Evolutionary conservation across 129 eudicot species (phyloP).

Genomic region (Saposhnikovia divaricata): DNA sequence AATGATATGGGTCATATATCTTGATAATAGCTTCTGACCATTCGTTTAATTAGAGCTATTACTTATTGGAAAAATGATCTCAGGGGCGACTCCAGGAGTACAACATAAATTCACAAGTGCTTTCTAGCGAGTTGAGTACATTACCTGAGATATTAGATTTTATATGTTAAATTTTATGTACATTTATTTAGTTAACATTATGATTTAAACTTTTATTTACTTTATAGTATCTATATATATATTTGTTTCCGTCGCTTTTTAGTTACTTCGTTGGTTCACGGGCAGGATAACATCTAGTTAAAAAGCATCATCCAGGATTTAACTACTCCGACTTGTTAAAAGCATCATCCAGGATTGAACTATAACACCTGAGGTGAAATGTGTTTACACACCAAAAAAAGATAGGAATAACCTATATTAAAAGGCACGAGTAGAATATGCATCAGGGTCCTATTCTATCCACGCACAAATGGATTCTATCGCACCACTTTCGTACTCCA

Average conservation of each 20-base stretch:
- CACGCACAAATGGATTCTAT: no score
- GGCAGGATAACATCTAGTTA: not conserved
- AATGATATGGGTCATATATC: not conserved
- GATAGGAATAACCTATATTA: no score
- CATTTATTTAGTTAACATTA: not conserved
- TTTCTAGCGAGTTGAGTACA: not conserved
- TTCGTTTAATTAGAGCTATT: not conserved
- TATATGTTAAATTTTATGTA: not conserved
- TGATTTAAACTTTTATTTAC: not conserved
- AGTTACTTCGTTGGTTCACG: not conserved
- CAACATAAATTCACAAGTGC: not conserved
- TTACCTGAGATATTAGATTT: not conserved
- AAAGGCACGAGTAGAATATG: no score
- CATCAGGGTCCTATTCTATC: no score
- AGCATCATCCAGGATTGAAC: no score
- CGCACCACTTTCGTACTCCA: no score
- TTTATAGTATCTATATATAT: not conserved
- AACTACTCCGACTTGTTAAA: no score
- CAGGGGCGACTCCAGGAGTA: not conserved
- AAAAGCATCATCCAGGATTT: no score
- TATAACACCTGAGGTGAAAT: no score
- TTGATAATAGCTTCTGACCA: not conserved
- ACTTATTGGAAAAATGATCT: not conserved
- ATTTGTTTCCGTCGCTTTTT: not conserved
- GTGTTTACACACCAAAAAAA: no score